Evolutionary conservation across 345 rosid species (phyloP).

Genomic region (Salix dunnii): DNA sequence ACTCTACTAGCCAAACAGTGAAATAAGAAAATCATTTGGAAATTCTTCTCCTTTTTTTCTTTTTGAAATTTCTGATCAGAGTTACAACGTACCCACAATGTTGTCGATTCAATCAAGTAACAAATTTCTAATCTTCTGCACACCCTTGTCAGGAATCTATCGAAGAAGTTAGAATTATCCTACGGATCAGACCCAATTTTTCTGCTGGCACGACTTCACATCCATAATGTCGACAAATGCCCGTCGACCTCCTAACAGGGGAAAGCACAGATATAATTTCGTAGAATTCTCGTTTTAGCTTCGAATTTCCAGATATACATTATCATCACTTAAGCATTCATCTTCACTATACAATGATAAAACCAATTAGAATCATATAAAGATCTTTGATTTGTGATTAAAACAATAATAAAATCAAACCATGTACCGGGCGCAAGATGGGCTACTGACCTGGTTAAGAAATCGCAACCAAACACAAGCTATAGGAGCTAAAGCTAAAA

Average conservation of each 20-base stretch:
- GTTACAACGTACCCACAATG: not conserved
- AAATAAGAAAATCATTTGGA: not conserved
- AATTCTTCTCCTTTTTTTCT: not conserved
- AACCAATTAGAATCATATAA: not conserved
- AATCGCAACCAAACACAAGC: not conserved
- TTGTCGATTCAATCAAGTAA: not conserved
- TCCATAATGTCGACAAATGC: not conserved
- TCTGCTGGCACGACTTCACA: not conserved
- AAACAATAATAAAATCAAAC: not conserved
- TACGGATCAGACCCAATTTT: not conserved
- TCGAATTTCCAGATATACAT: not conserved
- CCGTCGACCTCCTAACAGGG: not conserved
- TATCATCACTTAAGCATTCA: not conserved
- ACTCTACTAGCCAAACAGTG: not conserved
- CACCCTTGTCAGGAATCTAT: not conserved
- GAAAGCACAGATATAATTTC: not conserved
- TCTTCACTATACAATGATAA: not conserved
- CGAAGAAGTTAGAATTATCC: not conserved
- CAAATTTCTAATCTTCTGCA: not conserved
- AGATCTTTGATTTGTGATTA: not conserved
- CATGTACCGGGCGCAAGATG: not conserved
- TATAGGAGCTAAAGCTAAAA: not conserved
- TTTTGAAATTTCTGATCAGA: too few relatives aligned
- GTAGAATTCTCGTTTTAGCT: not conserved
- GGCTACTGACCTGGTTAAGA: constrained; percentile 16